A percentile compares a stretch with the other conserved stretches of the same genome.
These are phyloP conservation scores for Astragalus glycyphyllos DNA, from an alignment of 306 rosid genomes.

Conservation along the genomic window DNA sequence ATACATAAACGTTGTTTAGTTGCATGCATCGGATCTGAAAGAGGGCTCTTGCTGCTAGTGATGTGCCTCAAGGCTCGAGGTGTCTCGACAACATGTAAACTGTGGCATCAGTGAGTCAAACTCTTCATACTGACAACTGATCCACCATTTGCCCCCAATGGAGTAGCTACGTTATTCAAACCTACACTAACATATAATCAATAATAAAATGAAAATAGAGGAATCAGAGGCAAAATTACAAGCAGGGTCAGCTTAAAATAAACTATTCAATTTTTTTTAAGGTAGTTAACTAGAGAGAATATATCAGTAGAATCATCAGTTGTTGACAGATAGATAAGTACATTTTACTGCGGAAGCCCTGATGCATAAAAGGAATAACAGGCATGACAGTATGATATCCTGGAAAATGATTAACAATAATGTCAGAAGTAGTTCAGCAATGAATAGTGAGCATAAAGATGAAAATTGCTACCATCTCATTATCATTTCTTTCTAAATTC, in stretches of 20 bases:
- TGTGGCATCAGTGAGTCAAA: constrained; percentile 18
- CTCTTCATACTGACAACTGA: constrained; percentile 30
- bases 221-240: constrained; percentile 37
- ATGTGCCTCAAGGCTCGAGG: constrained; percentile 17
- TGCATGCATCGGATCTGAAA: too few relatives aligned
- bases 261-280: not conserved
- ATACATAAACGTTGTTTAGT: constrained; percentile 8
- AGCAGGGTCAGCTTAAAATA: not conserved
- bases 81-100: constrained; percentile 18
- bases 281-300: constrained; percentile 34
- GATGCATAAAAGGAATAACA: constrained; percentile 29
- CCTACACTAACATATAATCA: constrained; percentile 19
- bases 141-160: constrained; percentile 23
- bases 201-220: constrained; percentile 3
- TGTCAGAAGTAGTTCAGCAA: constrained; percentile 33
- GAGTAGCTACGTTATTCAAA: constrained; percentile 27
- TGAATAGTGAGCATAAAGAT: too few relatives aligned
- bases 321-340: constrained; percentile 21
- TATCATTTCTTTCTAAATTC: constrained; percentile 20
- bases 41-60: constrained; percentile 18
- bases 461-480: not conserved
- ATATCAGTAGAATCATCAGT: constrained; percentile 27
- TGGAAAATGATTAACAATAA: constrained; percentile 23
- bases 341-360: constrained; percentile 38
- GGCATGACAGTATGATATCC: constrained; percentile 22